These are phyloP conservation scores for Pichia thaimueangensis DNA, from an alignment of 805 yeast species.

Conservation along the genomic window DNA sequence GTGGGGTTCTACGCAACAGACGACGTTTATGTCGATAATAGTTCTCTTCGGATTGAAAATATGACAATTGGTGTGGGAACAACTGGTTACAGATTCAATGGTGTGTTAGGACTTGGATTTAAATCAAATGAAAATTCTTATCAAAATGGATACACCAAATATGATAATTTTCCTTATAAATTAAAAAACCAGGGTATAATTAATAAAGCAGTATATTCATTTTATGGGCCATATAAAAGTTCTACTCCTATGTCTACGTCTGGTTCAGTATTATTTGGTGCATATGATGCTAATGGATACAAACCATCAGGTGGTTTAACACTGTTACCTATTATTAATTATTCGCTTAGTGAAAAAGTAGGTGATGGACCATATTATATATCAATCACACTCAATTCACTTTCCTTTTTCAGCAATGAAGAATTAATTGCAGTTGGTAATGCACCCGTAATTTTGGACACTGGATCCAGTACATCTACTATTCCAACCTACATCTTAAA, in stretches of 20 bases:
- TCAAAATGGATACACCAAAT: conserved; percentile 20
- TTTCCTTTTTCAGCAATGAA: conserved; percentile 22
- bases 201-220: conserved; percentile 46
- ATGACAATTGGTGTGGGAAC: conserved; percentile 67
- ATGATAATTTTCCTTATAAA: conserved; percentile 56
- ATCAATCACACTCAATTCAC: conserved; percentile 38
- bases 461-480: conserved; percentile 44
- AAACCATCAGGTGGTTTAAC: conserved; percentile 40
- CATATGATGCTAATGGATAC: conserved; percentile 43
- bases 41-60: conserved; percentile 37
- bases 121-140: conserved; percentile 57
- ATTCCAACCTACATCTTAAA: conserved; percentile 33
- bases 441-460: conserved; percentile 39
- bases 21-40: conserved; percentile 42
- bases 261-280: conserved; percentile 53
- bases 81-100: conserved; percentile 45
- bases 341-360: conserved; percentile 25
- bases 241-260: conserved; percentile 25
- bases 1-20: conserved; percentile 53
- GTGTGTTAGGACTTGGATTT: conserved; percentile 68
- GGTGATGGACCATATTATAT: conserved; percentile 29
- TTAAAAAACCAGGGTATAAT: conserved; percentile 52
- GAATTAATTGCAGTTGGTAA: conserved; percentile 15
- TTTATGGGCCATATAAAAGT: conserved; percentile 38
- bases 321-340: conserved; percentile 14